Conservation (phyloP, 2,329 filamentous ascomycete species). For the Akanthomyces dipterigenus region DNA sequence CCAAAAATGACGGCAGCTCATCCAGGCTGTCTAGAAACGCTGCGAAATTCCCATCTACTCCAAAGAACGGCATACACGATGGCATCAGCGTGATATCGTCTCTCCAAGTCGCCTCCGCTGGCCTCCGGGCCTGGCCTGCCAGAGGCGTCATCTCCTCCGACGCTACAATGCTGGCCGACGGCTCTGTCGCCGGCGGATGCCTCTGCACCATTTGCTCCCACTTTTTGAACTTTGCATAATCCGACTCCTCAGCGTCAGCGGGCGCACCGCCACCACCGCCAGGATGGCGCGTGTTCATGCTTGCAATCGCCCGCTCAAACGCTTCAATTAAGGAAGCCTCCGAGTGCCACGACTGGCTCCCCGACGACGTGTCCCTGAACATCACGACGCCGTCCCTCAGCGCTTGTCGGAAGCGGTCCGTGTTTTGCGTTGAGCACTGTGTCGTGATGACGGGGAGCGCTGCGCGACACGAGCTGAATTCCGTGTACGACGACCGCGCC, state of each 20-base stretch:
- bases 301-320: constrained; percentile 40
- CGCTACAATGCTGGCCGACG: background rate
- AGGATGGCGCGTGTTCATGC: constrained; percentile 37
- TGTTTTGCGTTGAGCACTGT: constrained; percentile 31
- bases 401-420: constrained; percentile 35
- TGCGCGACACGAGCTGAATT: constrained; percentile 49
- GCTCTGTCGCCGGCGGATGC: constrained; percentile 22
- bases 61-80: constrained; percentile 27
- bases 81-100: constrained; percentile 12
- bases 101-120: constrained; percentile 14
- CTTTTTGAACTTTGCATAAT: constrained; percentile 44
- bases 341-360: constrained; percentile 45
- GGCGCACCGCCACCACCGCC: constrained; percentile 18
- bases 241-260: constrained; percentile 30
- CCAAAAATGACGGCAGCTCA: constrained; percentile 28
- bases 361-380: constrained; percentile 47
- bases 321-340: constrained; percentile 47
- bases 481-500: constrained; percentile 47
- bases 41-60: constrained; percentile 30
- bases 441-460: constrained; percentile 42
- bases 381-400: constrained; percentile 43
- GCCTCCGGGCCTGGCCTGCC: background rate
- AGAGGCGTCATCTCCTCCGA: background rate
- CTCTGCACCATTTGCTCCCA: constrained; percentile 45
- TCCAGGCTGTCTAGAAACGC: constrained; percentile 33